Percentiles rank a stretch among this genome's conserved stretches.
phyloP scores from a whole-genome alignment of 257 asterid species.

The Capsicum baccatum region DNA sequence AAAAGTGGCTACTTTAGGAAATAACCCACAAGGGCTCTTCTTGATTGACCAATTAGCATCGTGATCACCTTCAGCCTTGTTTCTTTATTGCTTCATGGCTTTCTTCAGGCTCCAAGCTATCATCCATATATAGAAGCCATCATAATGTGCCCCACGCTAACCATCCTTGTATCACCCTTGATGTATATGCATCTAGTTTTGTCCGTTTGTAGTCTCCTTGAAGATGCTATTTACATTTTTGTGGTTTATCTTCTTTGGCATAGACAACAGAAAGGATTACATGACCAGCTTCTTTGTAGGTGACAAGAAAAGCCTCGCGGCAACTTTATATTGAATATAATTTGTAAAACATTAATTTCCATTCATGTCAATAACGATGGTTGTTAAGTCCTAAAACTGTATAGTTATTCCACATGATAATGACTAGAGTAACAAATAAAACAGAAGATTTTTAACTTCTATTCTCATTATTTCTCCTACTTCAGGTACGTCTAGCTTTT shows the following conservation, averaged over 20 bases:
- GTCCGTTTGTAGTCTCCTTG: not conserved
- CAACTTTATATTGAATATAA: slow-evolving; percentile 8
- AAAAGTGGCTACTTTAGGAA: too few relatives aligned
- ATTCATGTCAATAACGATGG: not conserved
- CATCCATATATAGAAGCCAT: too few relatives aligned
- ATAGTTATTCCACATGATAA: not conserved
- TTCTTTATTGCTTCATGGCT: too few relatives aligned
- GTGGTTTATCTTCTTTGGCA: not conserved
- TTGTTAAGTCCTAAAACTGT: not conserved
- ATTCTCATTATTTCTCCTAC: slow-evolving; percentile 12
- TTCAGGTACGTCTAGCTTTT: slow-evolving; percentile 23
- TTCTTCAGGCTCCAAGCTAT: too few relatives aligned
- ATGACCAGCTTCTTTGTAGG: not conserved
- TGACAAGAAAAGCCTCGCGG: not conserved
- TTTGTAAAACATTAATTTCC: not conserved
- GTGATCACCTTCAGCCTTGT: too few relatives aligned
- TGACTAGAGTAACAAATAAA: not conserved
- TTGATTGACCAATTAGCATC: too few relatives aligned
- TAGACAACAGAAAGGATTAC: not conserved
- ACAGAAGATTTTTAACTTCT: not conserved
- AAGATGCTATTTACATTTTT: not conserved
- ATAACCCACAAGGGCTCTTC: too few relatives aligned
- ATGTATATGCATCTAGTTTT: not conserved
- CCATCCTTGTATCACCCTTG: not conserved
- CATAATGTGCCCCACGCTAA: too few relatives aligned